Evolutionary conservation across 1,139 yeast species (phyloP).

Genomic region (Casaregolazyma lundiana): DNA sequence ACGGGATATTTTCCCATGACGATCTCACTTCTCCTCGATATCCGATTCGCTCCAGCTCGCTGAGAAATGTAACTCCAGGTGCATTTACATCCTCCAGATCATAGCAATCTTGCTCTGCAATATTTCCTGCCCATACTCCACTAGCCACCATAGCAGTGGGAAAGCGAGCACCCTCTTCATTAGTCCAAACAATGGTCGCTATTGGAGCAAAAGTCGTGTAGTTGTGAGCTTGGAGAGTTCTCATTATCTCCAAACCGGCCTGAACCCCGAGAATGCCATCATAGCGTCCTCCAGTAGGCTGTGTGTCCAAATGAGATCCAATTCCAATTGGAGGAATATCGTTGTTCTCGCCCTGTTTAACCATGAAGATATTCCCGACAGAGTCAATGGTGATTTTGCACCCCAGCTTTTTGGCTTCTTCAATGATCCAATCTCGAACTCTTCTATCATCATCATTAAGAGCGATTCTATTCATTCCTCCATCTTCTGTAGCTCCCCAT

Average conservation of each 20-base stretch:
- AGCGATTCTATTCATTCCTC: constrained; percentile 58
- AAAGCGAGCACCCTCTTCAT: constrained; percentile 76
- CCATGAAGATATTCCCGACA: constrained; percentile 64
- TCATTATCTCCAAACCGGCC: constrained; percentile 59
- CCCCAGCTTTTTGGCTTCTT: constrained; percentile 49
- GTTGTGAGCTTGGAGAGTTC: constrained; percentile 57
- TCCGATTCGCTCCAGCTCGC: constrained; percentile 58
- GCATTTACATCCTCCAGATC: constrained; percentile 51
- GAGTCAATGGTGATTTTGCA: constrained; percentile 56
- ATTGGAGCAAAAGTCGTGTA: constrained; percentile 61
- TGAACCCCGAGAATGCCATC: constrained; percentile 70
- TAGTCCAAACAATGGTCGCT: constrained; percentile 65
- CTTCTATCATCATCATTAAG: constrained; percentile 56
- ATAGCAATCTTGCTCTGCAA: constrained; percentile 46
- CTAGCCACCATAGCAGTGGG: constrained; percentile 63
- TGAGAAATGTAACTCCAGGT: constrained; percentile 41
- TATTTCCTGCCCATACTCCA: constrained; percentile 59
- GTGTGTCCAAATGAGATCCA: constrained; percentile 73
- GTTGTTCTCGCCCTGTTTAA: constrained; percentile 52
- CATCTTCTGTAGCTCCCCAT: constrained; percentile 60
- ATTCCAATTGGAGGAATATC: constrained; percentile 55
- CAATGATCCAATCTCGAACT: constrained; percentile 65
- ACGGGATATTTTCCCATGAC: constrained; percentile 48
- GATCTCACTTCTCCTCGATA: constrained; percentile 51
- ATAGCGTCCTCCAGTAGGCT: constrained; percentile 74